Base-by-base conservation (phyloP, 208 protist species). In the Acanthamoeba healyi region DNA sequence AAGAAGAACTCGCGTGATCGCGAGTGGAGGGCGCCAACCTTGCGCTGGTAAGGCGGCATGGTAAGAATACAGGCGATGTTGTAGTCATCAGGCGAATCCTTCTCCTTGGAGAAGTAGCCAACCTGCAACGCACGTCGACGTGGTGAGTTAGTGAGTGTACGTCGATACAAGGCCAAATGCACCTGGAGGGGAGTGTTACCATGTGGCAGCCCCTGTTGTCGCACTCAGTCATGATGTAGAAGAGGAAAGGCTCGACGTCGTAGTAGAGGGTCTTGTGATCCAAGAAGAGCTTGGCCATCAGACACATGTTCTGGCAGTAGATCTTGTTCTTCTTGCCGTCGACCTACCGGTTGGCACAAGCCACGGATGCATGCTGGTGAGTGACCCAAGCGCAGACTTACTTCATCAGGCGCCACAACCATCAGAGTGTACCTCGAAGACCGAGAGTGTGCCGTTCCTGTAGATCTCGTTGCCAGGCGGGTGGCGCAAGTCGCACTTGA, bases 221-320 rank as follows among this genome's bases (percentile, higher is more conserved):
- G 49, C 98, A 96, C 72, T 98, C 98, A 82, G 98, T 99, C 74
- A 99, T 96, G 10, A 99, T 97, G 94, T 99, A 99, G 94, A 99
- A 99, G 6, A 99, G 95, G 95, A 99, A 99, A 1, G 98, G 99
- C 32, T 99, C 99, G 56, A 99, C 99, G 95, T 99, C 99, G 95
- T 99, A 99, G 95, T 99, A 99, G 6, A 99, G 97, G 0, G 99
- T 99, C 97, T 99, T 99, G 97, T 99, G 99, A 97, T 99, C 99
- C 0, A 99, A 96, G 96, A 99, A 99, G 1, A 99, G 96, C 94
- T 99, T 99, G 0, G 99, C 98, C 4, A 99, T 95, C 12, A 99
- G 97, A 84, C 99, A 99, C 17, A 99, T 96, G 95, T 99, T 99
- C 96, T 99, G 98, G 93, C 98, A 99, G 95, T 99, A 99, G 22